Conservation (phyloP, 2,329 filamentous ascomycete genomes). For the Colletotrichum sp. region DNA sequence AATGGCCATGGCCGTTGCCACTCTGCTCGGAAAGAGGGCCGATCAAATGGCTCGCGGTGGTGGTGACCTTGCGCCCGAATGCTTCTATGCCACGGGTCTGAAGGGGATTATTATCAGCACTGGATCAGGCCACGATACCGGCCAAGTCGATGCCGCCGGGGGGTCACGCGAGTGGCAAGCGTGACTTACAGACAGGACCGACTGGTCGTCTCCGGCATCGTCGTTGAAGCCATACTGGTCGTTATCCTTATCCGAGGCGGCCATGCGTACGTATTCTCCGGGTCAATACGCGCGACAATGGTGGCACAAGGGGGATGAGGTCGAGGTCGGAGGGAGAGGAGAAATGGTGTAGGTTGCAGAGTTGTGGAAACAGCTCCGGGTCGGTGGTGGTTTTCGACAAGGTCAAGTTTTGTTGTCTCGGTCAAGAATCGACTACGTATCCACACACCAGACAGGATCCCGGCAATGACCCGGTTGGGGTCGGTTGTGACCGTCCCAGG, state of each 20-base stretch:
- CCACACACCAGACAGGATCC: slow-evolving; percentile 16
- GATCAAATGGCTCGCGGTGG: slow-evolving; percentile 90
- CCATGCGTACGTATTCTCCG: slow-evolving; percentile 35
- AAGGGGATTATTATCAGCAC: background rate
- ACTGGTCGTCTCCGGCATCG: slow-evolving; percentile 54
- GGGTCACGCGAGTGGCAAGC: slow-evolving; percentile 9
- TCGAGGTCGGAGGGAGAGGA: background rate
- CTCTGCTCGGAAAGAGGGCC: slow-evolving; percentile 64
- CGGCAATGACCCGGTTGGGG: slow-evolving; percentile 7
- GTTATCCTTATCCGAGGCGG: slow-evolving; percentile 47
- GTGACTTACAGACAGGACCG: slow-evolving; percentile 43
- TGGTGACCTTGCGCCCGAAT: slow-evolving; percentile 93
- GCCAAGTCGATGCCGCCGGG: background rate
- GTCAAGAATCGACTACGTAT: slow-evolving; percentile 19
- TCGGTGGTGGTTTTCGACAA: slow-evolving; percentile 8
- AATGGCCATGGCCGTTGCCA: slow-evolving; percentile 52
- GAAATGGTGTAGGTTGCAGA: background rate
- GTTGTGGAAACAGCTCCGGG: slow-evolving; percentile 4
- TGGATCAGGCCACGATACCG: slow-evolving; percentile 21
- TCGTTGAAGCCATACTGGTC: slow-evolving; percentile 49
- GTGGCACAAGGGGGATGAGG: slow-evolving; percentile 2
- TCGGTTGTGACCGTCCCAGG: background rate
- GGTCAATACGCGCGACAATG: slow-evolving; percentile 16
- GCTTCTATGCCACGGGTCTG: slow-evolving; percentile 89
- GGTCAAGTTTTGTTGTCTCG: slow-evolving; percentile 22